These are phyloP conservation scores for Tolypocladium endophyticum DNA, from an alignment of 2,329 filamentous ascomycete species.

Conservation along the genomic window DNA sequence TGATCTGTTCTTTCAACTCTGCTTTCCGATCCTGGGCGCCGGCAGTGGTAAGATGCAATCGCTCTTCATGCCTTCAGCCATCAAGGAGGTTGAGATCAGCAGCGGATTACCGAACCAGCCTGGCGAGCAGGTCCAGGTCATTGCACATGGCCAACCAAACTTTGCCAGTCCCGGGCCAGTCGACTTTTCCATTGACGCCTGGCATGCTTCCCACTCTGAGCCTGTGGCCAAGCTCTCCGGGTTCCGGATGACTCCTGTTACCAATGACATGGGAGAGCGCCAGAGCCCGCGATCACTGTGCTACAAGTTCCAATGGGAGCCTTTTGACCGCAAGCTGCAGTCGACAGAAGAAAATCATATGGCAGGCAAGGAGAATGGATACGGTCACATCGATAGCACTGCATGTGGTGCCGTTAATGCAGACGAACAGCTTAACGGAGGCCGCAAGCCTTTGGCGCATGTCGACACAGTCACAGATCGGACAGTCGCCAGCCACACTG, in stretches of 20 bases:
- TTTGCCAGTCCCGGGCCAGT: slow-evolving; percentile 14
- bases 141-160: slow-evolving; percentile 14
- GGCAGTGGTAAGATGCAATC: slow-evolving; percentile 16
- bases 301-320: slow-evolving; percentile 35
- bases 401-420: neutral
- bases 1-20: slow-evolving; percentile 32
- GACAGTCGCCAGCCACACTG: neutral
- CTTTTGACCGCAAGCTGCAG: slow-evolving; percentile 10
- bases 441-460: neutral
- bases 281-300: slow-evolving; percentile 21
- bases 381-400: neutral
- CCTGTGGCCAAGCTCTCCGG: slow-evolving; percentile 25
- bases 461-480: neutral
- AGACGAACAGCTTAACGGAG: neutral
- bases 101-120: slow-evolving; percentile 10
- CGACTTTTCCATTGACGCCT: slow-evolving; percentile 24
- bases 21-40: slow-evolving; percentile 26
- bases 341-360: neutral
- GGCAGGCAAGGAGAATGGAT: neutral
- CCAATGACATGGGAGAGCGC: slow-evolving; percentile 17
- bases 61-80: slow-evolving; percentile 25
- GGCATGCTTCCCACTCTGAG: slow-evolving; percentile 12
- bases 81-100: slow-evolving; percentile 19
- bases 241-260: slow-evolving; percentile 29
- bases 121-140: slow-evolving; percentile 16